Evolutionary conservation across 352 stramenopile species (phyloP), one percentile per base, ranked within the genome.

Genomic region (Globisporangium viniferum): DNA sequence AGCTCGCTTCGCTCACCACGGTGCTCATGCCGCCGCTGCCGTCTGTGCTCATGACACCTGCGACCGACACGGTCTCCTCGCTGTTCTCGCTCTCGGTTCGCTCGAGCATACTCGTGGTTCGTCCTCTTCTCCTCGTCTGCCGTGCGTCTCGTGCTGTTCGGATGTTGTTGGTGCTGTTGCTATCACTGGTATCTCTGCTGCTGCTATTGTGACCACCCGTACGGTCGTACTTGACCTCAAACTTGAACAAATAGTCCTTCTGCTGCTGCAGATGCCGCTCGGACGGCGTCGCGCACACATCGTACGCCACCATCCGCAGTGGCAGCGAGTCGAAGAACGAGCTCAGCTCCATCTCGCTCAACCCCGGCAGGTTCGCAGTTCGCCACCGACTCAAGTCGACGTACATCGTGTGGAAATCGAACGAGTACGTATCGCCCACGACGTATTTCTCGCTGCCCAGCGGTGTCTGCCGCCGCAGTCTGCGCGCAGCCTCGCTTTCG

Each of bases 401-500:
- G 67, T 94, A 94, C 86, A 94, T 94, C 1, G 86, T 96, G 73
- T 96, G 86, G 67, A 96, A 96, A 46, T 96, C 82, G 73, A 96
- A 96, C 61, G 88, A 93, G 68, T 96, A 96, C 36, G 84, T 96
- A 6, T 73, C 62, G n/a, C 79, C 85, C 7, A 93, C 77, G 8
- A 75, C 58, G 56, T 83, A 93, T 2, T 55, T 57, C 57, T 93
- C 81, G 0, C 39, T 66, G 1, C 84, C 85, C 0, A 93, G 64
- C 3, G 83, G 77, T 18, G 81, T 91, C 14, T 82, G 70, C 18
- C 81, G 73, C 20, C 88, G 74, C 6, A 64, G 58, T 0, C 56
- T 58, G 3, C 83, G 79, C 20, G 75, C 76, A 14, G 81, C 73
- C 0, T 89, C 78, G 12, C 33, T 80, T 64, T 96, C 88, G 24